These are phyloP conservation scores for Sutorius australiensis DNA, from an alignment of 768 basidiomycete genomes.

Conservation along the genomic window DNA sequence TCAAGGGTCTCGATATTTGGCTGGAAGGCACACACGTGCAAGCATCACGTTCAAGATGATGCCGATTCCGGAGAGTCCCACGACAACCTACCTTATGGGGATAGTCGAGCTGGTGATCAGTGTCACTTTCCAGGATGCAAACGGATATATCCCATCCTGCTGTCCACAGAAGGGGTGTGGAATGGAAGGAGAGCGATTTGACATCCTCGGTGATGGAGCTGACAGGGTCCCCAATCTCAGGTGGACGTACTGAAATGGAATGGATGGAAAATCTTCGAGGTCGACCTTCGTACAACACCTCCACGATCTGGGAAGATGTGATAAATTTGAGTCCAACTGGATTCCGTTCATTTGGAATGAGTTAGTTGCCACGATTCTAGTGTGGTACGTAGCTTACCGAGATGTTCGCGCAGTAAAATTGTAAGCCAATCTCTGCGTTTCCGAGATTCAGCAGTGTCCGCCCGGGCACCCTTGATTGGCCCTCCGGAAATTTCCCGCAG, in stretches of 20 bases:
- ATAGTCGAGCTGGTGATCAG: slow-evolving; percentile 23
- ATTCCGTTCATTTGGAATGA: slow-evolving; percentile 3
- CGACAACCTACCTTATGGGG: slow-evolving; percentile 33
- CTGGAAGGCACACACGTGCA: slow-evolving; percentile 28
- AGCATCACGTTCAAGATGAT: slow-evolving; percentile 5
- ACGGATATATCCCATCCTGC: slow-evolving; percentile 68
- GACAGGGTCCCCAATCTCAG: slow-evolving; percentile 16
- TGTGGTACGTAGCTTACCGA: slow-evolving; percentile 45
- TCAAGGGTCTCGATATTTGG: slow-evolving; percentile 46
- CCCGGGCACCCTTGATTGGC: slow-evolving; percentile 16
- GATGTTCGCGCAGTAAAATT: slow-evolving; percentile 59
- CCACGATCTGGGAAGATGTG: slow-evolving; percentile 54
- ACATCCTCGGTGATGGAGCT: slow-evolving; percentile 41
- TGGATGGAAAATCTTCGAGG: slow-evolving; percentile 54
- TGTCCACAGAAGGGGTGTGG: slow-evolving; percentile 48
- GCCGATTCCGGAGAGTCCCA: slow-evolving; percentile 5
- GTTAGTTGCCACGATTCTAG: neutral
- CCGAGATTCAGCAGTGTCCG: slow-evolving; percentile 17
- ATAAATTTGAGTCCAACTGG: slow-evolving; percentile 73
- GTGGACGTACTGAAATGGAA: slow-evolving; percentile 37
- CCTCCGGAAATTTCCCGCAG: slow-evolving; percentile 44
- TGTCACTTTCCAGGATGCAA: slow-evolving; percentile 34
- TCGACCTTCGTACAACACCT: slow-evolving; percentile 61
- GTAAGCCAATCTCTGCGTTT: slow-evolving; percentile 64
- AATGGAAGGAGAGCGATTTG: slow-evolving; percentile 41